These are phyloP conservation scores for Aphelidium insulamus DNA, from an alignment of 371 early-diverging fungal genomes.

Conservation along the genomic window DNA sequence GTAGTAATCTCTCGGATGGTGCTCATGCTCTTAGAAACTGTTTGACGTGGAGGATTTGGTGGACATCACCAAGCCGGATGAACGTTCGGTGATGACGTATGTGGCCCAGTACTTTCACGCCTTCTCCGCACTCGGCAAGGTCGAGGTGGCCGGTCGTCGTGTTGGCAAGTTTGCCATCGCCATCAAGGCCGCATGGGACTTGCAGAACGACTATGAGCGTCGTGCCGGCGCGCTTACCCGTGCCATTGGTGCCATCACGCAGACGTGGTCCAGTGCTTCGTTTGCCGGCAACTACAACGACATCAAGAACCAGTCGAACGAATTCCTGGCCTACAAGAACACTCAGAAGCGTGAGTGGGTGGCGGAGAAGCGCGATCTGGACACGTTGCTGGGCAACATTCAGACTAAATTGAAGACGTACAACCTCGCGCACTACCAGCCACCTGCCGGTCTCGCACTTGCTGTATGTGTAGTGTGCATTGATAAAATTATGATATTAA, in stretches of 20 bases:
- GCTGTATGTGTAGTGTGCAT: neutral
- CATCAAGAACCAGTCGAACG: conserved; percentile 40
- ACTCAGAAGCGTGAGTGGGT: conserved; percentile 67
- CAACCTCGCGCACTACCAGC: conserved; percentile 55
- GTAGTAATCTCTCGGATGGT: neutral
- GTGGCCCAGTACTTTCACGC: conserved; percentile 97
- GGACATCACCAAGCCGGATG: conserved; percentile 86
- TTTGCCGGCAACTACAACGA: conserved; percentile 45
- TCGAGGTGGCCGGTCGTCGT: conserved; percentile 72
- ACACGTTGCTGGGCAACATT: conserved; percentile 70
- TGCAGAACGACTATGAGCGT: conserved; percentile 71
- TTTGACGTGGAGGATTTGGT: conserved; percentile 91
- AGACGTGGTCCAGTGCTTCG: conserved; percentile 33
- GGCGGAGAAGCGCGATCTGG: conserved; percentile 66
- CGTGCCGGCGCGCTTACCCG: conserved; percentile 45
- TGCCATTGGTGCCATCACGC: conserved; percentile 29
- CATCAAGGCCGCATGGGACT: conserved; percentile 58
- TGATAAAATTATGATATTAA: neutral
- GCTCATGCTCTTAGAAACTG: conserved; percentile 21
- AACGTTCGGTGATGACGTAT: conserved; percentile 94
- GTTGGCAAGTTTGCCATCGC: conserved; percentile 76
- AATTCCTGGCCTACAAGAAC: conserved; percentile 60
- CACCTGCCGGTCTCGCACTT: conserved; percentile 36
- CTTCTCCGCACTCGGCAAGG: conserved; percentile 60
- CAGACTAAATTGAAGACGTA: conserved; percentile 86